phyloP scores from a whole-genome alignment of 2,329 filamentous ascomycete genomes.

The Clonostachys chloroleuca region DNA sequence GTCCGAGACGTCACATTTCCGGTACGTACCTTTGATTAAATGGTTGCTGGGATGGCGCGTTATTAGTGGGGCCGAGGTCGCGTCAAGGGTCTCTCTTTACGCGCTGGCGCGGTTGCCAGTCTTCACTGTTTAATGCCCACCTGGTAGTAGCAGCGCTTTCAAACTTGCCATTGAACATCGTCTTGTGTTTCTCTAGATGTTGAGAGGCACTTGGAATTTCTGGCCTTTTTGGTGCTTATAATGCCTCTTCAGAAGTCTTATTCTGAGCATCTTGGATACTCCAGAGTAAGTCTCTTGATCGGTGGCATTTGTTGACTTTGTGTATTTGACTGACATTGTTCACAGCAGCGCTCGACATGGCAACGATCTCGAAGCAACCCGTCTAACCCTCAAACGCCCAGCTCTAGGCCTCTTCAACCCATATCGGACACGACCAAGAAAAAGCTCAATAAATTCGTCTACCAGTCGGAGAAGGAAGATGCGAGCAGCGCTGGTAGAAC shows the following conservation, averaged over 20 bases:
- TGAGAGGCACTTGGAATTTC: too few species aligned
- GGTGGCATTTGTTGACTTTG: not conserved
- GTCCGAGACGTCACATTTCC: too few species aligned
- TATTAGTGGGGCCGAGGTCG: too few species aligned
- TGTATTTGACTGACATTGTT: conserved; percentile 3
- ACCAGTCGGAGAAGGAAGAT: conserved; percentile 15
- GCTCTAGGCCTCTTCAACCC: conserved; percentile 33
- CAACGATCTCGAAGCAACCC: conserved; percentile 50
- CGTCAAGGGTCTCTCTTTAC: too few species aligned
- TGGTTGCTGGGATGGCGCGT: too few species aligned
- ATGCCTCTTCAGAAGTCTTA: conserved; percentile 34
- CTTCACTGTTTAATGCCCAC: too few species aligned
- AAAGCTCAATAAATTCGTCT: conserved; percentile 55
- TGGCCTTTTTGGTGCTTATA: not conserved
- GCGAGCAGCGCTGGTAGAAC: conserved; percentile 4
- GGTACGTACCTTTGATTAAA: too few species aligned
- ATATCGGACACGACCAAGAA: conserved; percentile 56
- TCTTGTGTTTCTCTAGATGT: not conserved
- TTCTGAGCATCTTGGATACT: conserved; percentile 24
- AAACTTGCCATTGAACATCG: not conserved
- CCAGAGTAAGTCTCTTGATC: conserved; percentile 18
- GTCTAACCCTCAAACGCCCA: conserved; percentile 24
- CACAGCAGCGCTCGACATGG: conserved; percentile 40
- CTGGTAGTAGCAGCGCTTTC: too few species aligned
- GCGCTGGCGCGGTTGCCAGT: too few species aligned